These are phyloP conservation scores for Candida argentea DNA, from an alignment of 805 yeast genomes.

Conservation along the genomic window DNA sequence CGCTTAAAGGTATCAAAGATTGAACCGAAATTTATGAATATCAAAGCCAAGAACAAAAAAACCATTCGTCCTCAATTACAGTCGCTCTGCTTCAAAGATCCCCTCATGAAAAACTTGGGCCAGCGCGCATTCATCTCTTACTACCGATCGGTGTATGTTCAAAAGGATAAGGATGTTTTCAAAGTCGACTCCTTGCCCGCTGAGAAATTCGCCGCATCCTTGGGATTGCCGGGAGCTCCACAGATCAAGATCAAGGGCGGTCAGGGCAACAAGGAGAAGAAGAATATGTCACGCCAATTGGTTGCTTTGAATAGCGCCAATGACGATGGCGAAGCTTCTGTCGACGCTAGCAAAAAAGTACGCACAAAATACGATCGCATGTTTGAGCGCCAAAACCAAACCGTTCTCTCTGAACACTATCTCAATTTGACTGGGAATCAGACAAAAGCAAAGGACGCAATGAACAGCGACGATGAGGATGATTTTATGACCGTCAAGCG, in stretches of 20 bases:
- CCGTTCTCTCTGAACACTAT: constrained; percentile 83
- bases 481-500: constrained; percentile 81
- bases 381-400: constrained; percentile 93
- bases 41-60: constrained; percentile 64
- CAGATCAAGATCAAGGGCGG: constrained; percentile 62
- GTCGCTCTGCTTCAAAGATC: constrained; percentile 82
- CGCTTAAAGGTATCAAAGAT: constrained; percentile 55
- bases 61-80: constrained; percentile 78
- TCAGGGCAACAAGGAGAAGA: constrained; percentile 57
- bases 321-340: constrained; percentile 47
- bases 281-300: constrained; percentile 72
- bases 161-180: constrained; percentile 81
- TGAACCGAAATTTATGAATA: constrained; percentile 60
- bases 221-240: constrained; percentile 96
- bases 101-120: constrained; percentile 84
- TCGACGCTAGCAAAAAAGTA: constrained; percentile 34
- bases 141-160: constrained; percentile 73
- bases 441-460: constrained; percentile 12
- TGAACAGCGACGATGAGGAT: constrained; percentile 40
- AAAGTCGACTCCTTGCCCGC: constrained; percentile 65
- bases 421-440: constrained; percentile 52
- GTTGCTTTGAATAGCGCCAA: constrained; percentile 40
- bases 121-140: constrained; percentile 95
- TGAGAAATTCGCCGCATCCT: constrained; percentile 75
- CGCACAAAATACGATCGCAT: constrained; percentile 89